Conservation (phyloP, 2,329 filamentous ascomycete species). For the Fusarium torreyae region DNA sequence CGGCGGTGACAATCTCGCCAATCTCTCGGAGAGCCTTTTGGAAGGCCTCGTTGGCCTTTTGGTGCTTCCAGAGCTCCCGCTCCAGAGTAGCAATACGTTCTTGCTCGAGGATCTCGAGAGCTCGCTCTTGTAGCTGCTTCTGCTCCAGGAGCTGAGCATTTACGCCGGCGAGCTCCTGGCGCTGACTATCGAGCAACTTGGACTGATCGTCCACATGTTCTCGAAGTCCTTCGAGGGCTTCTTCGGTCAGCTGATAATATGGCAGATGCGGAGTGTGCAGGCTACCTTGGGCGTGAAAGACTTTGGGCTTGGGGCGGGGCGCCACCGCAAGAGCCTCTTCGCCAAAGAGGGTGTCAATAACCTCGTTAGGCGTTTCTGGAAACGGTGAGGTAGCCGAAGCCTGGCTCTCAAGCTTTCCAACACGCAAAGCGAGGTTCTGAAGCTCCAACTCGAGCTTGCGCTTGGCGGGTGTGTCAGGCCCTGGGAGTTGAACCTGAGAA, state of each 20-base stretch:
- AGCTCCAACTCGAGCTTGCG: slow-evolving; percentile 86
- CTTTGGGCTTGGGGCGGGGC: slow-evolving; percentile 61
- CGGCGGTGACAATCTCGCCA: slow-evolving; percentile 95
- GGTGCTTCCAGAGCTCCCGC: slow-evolving; percentile 94
- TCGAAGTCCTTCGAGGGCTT: slow-evolving; percentile 86
- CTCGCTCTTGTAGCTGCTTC: slow-evolving; percentile 86
- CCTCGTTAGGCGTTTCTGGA: slow-evolving; percentile 88
- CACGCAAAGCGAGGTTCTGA: slow-evolving; percentile 80
- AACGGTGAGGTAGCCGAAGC: slow-evolving; percentile 75
- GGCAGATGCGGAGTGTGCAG: slow-evolving; percentile 56
- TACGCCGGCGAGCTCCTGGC: slow-evolving; percentile 86
- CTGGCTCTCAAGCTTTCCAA: slow-evolving; percentile 87
- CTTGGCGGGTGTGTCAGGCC: slow-evolving; percentile 82
- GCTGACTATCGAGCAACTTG: slow-evolving; percentile 89
- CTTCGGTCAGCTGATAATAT: slow-evolving; percentile 76
- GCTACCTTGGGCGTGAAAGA: slow-evolving; percentile 62
- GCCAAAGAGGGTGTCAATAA: slow-evolving; percentile 74
- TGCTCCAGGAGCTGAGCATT: slow-evolving; percentile 89
- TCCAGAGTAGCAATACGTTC: slow-evolving; percentile 91
- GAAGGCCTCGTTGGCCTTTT: slow-evolving; percentile 98
- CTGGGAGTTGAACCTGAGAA: slow-evolving; percentile 79
- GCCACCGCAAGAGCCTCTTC: slow-evolving; percentile 66
- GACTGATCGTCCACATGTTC: slow-evolving; percentile 96
- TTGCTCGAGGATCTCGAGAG: slow-evolving; percentile 85
- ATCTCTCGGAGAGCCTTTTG: slow-evolving; percentile 97